Base-by-base conservation (phyloP, 2,329 filamentous ascomycete species). In the Botrytis elliptica region DNA sequence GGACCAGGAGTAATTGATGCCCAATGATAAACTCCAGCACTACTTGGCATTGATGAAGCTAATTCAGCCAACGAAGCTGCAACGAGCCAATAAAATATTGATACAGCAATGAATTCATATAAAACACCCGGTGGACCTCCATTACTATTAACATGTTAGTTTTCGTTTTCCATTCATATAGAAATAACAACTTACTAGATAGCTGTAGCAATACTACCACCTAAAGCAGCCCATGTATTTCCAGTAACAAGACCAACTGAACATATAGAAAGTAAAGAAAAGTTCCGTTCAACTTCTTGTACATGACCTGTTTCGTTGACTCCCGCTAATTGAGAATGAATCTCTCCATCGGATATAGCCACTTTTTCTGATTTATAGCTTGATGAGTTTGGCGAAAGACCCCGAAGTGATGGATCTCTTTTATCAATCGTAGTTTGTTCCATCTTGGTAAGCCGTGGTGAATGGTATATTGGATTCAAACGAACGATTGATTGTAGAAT, bases 121-220 rank as follows among this genome's bases (percentile, higher is more conserved):
- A 91, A 81, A 0, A 90, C 86, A 22, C 88, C 88, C 0, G 89
- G 86, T 0, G 88, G 86, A 0, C 89, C 89, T 75, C 89, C 89
- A 81, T 91, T 90, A 78, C 84, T 85, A 89, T 84, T 36, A 86
- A 65, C 4, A 85, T 59, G 16, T 74, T 60, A 74, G 71, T 60
- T 29, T 12, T 36, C 14, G 12, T 70, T 40, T 52, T 33, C 20
- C 22, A 12, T 10, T n/a, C 18, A 6, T 18, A 29, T 22, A 10
- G 18, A 6, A 33, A 29, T 36, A 8, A 52, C 14, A 14, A 69
- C 72, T 71, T 69, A 76, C 76, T 79, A 78, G 40, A 79, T 78
- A 3, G 78, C 76, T 55, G 77, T 75, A 40, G 85, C 84, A 77
- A 86, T 84, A 40, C 82, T 83, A n/a, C 84, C 84, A 70, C 84